Conservation (phyloP, 139 green algal genomes). For the Pseudopediastrum boryanum region DNA sequence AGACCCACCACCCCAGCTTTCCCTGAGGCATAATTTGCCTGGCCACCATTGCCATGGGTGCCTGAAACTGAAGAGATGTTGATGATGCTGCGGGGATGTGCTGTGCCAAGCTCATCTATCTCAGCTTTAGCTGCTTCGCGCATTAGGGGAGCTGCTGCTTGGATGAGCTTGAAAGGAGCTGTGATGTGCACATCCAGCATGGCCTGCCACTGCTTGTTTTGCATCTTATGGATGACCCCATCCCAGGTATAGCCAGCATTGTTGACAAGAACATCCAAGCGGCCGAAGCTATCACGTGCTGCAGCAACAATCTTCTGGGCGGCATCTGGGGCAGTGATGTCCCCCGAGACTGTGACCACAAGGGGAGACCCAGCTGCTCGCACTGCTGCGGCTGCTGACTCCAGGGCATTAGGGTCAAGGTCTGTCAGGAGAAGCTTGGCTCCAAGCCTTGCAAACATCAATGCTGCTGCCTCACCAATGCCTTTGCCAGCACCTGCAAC, state of each 20-base stretch:
- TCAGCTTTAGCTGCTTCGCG: slow-evolving; percentile 42
- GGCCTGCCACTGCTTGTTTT: slow-evolving; percentile 70
- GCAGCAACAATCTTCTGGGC: slow-evolving; percentile 51
- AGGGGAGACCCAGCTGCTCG: slow-evolving; percentile 28
- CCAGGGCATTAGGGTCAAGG: too few relatives aligned
- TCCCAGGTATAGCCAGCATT: slow-evolving; percentile 90
- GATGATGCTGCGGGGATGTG: slow-evolving; percentile 72
- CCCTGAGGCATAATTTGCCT: slow-evolving; percentile 73
- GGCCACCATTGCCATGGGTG: slow-evolving; percentile 71
- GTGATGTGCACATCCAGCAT: slow-evolving; percentile 76
- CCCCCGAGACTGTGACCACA: slow-evolving; percentile 54
- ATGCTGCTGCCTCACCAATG: slow-evolving; percentile 73
- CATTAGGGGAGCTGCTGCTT: slow-evolving; percentile 19
- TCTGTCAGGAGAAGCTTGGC: slow-evolving; percentile 75
- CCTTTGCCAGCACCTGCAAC: slow-evolving; percentile 68
- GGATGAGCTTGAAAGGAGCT: slow-evolving; percentile 32
- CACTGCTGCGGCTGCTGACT: slow-evolving; percentile 45
- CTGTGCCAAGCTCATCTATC: slow-evolving; percentile 46
- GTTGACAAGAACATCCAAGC: slow-evolving; percentile 53
- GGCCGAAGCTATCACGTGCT: slow-evolving; percentile 68
- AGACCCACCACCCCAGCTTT: slow-evolving; percentile 69
- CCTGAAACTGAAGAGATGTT: slow-evolving; percentile 84
- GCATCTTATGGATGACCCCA: slow-evolving; percentile 86
- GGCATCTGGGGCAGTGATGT: slow-evolving; percentile 74
- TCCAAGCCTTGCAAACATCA: slow-evolving; percentile 73